Evolutionary conservation across 108 stramenopile species (phyloP).

Genomic region (Cyclostephanos tholiformis): DNA sequence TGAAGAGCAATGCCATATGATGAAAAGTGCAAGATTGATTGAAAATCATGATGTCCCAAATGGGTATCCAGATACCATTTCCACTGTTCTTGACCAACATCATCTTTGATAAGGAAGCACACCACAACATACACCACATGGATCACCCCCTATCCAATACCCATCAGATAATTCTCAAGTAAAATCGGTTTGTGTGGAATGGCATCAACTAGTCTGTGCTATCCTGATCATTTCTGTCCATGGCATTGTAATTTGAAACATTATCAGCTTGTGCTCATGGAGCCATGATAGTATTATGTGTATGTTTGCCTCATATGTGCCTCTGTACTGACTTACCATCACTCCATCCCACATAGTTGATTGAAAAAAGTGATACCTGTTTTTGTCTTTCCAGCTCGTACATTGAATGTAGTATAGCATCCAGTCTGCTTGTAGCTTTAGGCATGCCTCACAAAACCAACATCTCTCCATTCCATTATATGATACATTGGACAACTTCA

Average conservation of each 20-base stretch:
- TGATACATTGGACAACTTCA: conserved; percentile 22
- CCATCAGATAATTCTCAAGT: neutral
- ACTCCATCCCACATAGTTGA: conserved; percentile 8
- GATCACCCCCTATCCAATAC: neutral
- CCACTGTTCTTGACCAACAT: neutral
- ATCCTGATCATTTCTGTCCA: conserved; percentile 8
- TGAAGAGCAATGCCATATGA: too few relatives aligned
- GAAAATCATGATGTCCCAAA: too few relatives aligned
- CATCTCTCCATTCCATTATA: neutral
- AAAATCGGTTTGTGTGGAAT: too few relatives aligned
- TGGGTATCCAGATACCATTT: too few relatives aligned
- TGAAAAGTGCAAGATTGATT: too few relatives aligned
- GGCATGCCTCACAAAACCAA: conserved; percentile 25
- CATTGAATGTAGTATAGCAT: conserved; percentile 15
- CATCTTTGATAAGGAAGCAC: neutral
- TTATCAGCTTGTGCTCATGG: conserved; percentile 4
- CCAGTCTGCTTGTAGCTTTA: neutral
- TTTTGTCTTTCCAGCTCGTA: conserved; percentile 7
- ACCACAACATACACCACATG: neutral
- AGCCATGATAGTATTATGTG: neutral
- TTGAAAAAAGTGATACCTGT: conserved; percentile 13
- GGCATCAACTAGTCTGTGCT: too few relatives aligned
- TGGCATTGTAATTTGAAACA: conserved; percentile 5
- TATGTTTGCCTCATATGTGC: too few relatives aligned
- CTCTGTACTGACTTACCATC: neutral